Base-by-base conservation (phyloP, 495 filamentous ascomycete genomes). In the Penicillium nucicola region DNA sequence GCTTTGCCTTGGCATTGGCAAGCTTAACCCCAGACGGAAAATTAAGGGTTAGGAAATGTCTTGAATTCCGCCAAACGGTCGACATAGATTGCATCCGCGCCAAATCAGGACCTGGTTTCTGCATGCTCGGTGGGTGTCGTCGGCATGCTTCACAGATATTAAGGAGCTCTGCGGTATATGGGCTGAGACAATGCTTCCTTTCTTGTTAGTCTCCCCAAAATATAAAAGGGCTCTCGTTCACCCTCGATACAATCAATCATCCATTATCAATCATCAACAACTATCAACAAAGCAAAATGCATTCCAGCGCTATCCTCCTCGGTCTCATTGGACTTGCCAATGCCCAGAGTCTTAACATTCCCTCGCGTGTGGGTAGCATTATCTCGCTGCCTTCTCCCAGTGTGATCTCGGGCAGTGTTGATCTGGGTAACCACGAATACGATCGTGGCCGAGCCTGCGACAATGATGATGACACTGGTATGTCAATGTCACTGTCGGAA, bases 361-460 rank as follows among this genome's bases (percentile, higher is more conserved):
- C 42, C 17, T 19, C 42, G 2, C 28, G 42, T 3, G 42, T 45
- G 42, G 42, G 42, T n/a, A 22, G 25, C 6, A 34, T 34, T 22
- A 18, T 45, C 42, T 45, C 42, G 20, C 19, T 45, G 42, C 28
- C 42, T 34, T 45, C 42, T 45, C 42, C 42, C 12, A 45, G 42
- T 33, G 28, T 22, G 42, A 45, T 45, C 42, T 13, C 3, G 11
- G 42, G 42, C 30, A 23, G 30, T 22, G 28, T 45, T 23, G 42
- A 45, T 14, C 30, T 45, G 18, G 42, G 30, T 4, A 45, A 45
- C 15, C 10, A 17, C 8, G 42, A 45, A 12, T 45, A 45, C 42
- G 42, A 45, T 32, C 42, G 42, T 45, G 42, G 42, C 14, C 42
- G 42, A 1, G 30, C 42, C 15, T 45, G 42, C 18, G 10, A 45